Conservation (phyloP, 2,329 filamentous ascomycete species). For the Colletotrichum melonis region DNA sequence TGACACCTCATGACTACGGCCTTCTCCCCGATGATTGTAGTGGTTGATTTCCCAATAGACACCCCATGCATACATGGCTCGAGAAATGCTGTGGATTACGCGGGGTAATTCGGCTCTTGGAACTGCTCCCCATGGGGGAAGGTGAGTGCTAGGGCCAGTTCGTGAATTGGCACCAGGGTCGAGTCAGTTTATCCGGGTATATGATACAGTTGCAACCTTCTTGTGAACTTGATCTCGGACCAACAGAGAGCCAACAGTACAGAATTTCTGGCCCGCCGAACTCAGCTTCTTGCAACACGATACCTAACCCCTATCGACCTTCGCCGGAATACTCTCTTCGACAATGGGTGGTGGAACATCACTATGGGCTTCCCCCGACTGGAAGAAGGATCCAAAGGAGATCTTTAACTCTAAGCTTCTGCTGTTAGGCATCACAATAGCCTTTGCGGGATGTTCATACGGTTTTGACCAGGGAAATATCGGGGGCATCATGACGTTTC, state of each 20-base stretch:
- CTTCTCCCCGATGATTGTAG: conserved; percentile 17
- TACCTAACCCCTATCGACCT: not conserved
- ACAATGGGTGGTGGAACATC: conserved; percentile 51
- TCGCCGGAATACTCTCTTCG: not conserved
- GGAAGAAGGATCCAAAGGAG: conserved; percentile 47
- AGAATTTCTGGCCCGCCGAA: not conserved
- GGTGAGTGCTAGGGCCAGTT: not conserved
- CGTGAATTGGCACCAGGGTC: not conserved
- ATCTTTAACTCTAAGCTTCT: conserved; percentile 51
- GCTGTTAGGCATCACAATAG: conserved; percentile 46
- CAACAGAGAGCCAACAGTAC: not conserved
- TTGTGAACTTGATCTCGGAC: not conserved
- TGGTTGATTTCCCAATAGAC: not conserved
- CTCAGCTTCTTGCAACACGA: not conserved
- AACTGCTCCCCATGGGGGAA: conserved; percentile 6
- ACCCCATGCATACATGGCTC: not conserved
- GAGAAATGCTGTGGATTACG: conserved; percentile 26
- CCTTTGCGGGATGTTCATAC: conserved; percentile 51
- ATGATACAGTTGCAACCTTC: conserved; percentile 14
- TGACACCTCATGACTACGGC: not conserved
- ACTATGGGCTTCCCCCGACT: conserved; percentile 50
- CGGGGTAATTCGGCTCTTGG: conserved; percentile 31
- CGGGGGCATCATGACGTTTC: conserved; percentile 49
- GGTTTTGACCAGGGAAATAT: conserved; percentile 54
- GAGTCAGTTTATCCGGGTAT: conserved; percentile 17